A percentile compares a stretch with the other conserved stretches of the same genome.
Conservation (phyloP, 164 flowering plant genomes). For the Piper betle region DNA sequence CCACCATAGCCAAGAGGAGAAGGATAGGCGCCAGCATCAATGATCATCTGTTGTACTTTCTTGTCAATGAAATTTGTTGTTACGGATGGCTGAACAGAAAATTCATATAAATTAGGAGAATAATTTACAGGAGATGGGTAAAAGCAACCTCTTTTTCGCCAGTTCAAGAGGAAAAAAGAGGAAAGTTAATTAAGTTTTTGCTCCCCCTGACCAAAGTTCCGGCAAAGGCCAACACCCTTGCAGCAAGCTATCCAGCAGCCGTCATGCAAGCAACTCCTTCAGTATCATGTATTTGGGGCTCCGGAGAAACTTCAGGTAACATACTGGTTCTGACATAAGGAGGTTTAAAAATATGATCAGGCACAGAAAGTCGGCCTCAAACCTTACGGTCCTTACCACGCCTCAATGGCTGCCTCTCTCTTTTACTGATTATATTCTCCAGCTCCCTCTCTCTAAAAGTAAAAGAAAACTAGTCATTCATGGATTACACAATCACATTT, state of each 20-base stretch:
- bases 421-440: constrained; percentile 20
- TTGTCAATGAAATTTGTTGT: constrained; percentile 91
- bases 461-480: not conserved
- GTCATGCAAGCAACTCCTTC: constrained; percentile 71
- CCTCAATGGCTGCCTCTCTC: constrained; percentile 45
- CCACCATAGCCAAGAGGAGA: constrained; percentile 98
- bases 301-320: constrained; percentile 61
- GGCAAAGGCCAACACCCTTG: constrained; percentile 74
- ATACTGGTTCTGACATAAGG: constrained; percentile 49
- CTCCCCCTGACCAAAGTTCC: constrained; percentile 88
- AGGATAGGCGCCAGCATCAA: constrained; percentile 96
- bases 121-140: not conserved
- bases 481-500: not conserved
- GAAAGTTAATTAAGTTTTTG: not conserved
- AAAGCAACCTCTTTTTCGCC: not conserved
- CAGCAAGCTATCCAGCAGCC: constrained; percentile 89
- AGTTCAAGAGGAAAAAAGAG: not conserved
- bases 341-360: constrained; percentile 77
- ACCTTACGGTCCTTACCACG: constrained; percentile 85
- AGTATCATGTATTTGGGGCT: constrained; percentile 60
- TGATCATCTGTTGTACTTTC: constrained; percentile 95
- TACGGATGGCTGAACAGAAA: constrained; percentile 60
- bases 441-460: constrained; percentile 50
- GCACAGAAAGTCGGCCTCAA: constrained; percentile 64
- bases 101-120: not conserved